Evolutionary conservation across 139 green algal genomes (phyloP).

Genomic region (Asterochloris erici): DNA sequence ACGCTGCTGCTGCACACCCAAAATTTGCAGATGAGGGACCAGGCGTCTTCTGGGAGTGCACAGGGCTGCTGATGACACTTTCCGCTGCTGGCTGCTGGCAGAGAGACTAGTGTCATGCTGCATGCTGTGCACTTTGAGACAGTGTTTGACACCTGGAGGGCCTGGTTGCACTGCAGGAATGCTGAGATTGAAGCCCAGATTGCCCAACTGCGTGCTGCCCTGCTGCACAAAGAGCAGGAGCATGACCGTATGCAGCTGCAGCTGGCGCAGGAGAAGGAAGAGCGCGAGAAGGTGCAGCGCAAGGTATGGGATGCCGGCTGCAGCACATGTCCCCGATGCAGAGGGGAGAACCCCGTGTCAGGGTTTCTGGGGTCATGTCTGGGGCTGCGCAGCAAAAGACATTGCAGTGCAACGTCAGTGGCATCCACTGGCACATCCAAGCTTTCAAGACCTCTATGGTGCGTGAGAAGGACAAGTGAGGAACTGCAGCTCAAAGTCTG

Average conservation of each 20-base stretch:
- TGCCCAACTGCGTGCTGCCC: constrained; percentile 46
- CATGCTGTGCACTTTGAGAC: no score
- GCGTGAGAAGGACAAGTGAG: no score
- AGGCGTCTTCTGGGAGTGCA: no score
- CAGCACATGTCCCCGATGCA: background rate
- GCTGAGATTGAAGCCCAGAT: constrained; percentile 66
- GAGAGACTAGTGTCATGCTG: no score
- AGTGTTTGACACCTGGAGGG: constrained; percentile 22
- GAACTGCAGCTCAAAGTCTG: no score
- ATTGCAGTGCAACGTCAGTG: background rate
- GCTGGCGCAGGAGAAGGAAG: constrained; percentile 64
- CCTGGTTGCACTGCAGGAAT: constrained; percentile 23
- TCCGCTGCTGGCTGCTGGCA: no score
- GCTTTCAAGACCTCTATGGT: no score
- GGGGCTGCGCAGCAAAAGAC: no score
- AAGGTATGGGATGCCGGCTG: constrained; percentile 34
- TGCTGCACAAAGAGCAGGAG: constrained; percentile 82
- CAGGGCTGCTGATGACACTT: no score
- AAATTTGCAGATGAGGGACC: no score
- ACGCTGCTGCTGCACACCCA: no score
- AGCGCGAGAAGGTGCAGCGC: constrained; percentile 73
- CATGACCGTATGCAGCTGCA: constrained; percentile 70
- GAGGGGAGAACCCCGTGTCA: background rate
- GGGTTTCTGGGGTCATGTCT: background rate
- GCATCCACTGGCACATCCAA: background rate